phyloP scores from a whole-genome alignment of 768 basidiomycete genomes.

The Pilatotrama ljubarskyi region DNA sequence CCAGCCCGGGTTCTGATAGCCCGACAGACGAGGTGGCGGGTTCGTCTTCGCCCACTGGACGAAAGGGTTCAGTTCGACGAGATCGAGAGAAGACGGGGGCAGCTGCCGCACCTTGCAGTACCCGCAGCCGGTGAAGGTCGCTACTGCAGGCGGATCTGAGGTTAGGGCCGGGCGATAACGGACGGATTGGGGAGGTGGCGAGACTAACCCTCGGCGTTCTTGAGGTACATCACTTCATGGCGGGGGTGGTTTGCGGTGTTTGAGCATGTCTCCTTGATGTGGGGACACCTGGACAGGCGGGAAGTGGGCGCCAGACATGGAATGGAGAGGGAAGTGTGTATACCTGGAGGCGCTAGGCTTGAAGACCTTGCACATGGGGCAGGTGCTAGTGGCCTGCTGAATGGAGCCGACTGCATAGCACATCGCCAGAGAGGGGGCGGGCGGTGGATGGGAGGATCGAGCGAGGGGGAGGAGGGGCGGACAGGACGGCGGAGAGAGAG shows the following conservation, averaged over 20 bases:
- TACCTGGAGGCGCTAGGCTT: conserved; percentile 59
- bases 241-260: conserved; percentile 75
- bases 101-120: conserved; percentile 75
- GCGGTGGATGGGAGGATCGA: conserved; percentile 24
- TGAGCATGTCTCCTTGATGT: conserved; percentile 71
- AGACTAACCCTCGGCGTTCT: conserved; percentile 80
- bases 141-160: conserved; percentile 46
- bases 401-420: conserved; percentile 71
- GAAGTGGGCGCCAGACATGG: conserved; percentile 27
- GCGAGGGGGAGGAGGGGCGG: conserved; percentile 21
- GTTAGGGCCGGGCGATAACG: conserved; percentile 22
- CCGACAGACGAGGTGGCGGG: conserved; percentile 53
- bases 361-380: conserved; percentile 87
- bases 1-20: conserved; percentile 76
- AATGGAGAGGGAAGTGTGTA: conserved; percentile 14
- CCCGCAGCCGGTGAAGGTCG: conserved; percentile 83
- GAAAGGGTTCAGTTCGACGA: conserved; percentile 23
- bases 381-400: conserved; percentile 65
- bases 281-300: conserved; percentile 61
- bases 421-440: conserved; percentile 46
- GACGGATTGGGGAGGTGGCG: conserved; percentile 22
- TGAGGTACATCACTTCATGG: conserved; percentile 75
- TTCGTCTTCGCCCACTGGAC: conserved; percentile 69
- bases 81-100: conserved; percentile 18
- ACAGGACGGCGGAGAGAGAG: conserved; percentile 28